Base-by-base conservation (phyloP, 768 basidiomycete genomes). In the Grammothele lineata region DNA sequence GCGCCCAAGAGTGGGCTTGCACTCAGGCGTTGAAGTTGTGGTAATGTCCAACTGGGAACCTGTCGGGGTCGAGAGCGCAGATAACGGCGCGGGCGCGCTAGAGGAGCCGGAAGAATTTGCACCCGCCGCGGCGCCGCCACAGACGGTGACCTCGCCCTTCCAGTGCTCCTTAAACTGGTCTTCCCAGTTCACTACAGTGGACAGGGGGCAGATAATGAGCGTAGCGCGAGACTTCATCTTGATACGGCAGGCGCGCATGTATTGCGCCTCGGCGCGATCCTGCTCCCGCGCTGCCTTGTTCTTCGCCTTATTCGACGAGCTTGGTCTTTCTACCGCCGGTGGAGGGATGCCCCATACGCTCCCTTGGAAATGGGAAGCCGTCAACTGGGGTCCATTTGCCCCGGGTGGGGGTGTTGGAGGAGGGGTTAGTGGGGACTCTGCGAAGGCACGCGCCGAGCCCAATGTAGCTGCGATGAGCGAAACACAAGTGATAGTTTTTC, bases 181-280 rank as follows among this genome's bases (percentile, higher is more conserved):
- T 69, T 99, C 96, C 96, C 96, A 99, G 61, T 98, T 98, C 39
- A 90, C 83, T 2, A 99, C 92, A 5, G 96, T 99, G 10, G 92
- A 93, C 30, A 99, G 74, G 6, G 96, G 96, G 59, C 96, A 98
- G 23, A 99, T 78, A 58, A 99, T 91, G n/a, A 99, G 70, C 5
- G 96, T 97, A 17, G 87, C 96, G 26, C 92, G 81, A 57, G 87
- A 90, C 56, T 82, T 85, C 27, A 75, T 71, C 66, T 91, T 93
- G 59, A 95, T 84, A 26, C 87, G 80, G 55, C 81, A 83, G 14
- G 77, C 76, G 41, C 92, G 76, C 4, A 72, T 69, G 56, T 83
- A 83, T 40, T 81, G 81, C 12, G 83, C 79, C 49, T 89, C 87
- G 3, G 76, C 67, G 61, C 83, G 92, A 40, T 87, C 84, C 55